phyloP scores from a whole-genome alignment of 352 stramenopile genomes.

The Phytophthora syringae region DNA sequence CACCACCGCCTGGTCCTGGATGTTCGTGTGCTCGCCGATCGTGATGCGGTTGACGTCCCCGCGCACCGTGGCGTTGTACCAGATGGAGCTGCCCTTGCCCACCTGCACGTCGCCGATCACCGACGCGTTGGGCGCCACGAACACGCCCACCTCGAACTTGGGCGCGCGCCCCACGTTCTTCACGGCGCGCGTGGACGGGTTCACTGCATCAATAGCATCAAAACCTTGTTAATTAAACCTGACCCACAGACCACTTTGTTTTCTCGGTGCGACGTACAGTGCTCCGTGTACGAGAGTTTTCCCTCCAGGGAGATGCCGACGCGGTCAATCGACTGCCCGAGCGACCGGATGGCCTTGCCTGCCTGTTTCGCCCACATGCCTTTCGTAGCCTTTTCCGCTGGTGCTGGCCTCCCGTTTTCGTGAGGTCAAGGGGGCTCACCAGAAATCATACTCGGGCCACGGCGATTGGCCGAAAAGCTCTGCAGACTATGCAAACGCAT shows the following conservation, averaged over 20 bases:
- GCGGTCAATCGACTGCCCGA: slow-evolving; percentile 88
- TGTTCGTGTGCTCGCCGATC: slow-evolving; percentile 94
- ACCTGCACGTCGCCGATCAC: slow-evolving; percentile 95
- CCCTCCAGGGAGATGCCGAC: slow-evolving; percentile 85
- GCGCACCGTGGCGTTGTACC: slow-evolving; percentile 93
- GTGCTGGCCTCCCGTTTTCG: slow-evolving; percentile 45
- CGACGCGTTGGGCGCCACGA: slow-evolving; percentile 92
- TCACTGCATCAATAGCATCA: slow-evolving; percentile 53
- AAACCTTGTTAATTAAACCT: slow-evolving; percentile 9
- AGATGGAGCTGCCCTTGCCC: slow-evolving; percentile 91
- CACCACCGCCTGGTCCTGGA: slow-evolving; percentile 93
- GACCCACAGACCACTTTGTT: too few relatives aligned
- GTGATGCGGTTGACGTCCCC: slow-evolving; percentile 93
- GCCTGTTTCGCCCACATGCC: slow-evolving; percentile 71
- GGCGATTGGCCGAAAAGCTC: slow-evolving; percentile 2
- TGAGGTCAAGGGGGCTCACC: slow-evolving; percentile 20
- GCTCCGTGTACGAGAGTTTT: slow-evolving; percentile 86
- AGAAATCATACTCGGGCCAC: slow-evolving; percentile 13
- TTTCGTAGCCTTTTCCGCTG: slow-evolving; percentile 50
- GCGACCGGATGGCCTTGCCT: slow-evolving; percentile 84
- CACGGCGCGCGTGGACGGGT: slow-evolving; percentile 82
- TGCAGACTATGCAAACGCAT: slow-evolving; percentile 4
- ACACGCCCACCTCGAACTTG: slow-evolving; percentile 62
- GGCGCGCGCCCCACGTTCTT: slow-evolving; percentile 73
- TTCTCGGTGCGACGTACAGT: slow-evolving; percentile 64